These are phyloP conservation scores for Potentilla sterilis DNA, from an alignment of 306 rosid genomes.

Conservation along the genomic window DNA sequence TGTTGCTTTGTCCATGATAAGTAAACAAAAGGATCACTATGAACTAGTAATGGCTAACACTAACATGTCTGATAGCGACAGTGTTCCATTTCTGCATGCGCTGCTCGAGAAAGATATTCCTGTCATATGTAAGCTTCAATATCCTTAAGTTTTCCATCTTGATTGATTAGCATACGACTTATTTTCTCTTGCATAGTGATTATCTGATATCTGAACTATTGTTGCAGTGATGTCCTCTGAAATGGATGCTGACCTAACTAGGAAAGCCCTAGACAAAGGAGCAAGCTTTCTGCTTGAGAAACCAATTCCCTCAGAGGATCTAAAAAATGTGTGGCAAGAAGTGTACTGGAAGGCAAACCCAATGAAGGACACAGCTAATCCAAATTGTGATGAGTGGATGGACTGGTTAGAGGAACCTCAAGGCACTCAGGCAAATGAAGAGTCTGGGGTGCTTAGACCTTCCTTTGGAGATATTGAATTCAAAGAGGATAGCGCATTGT, in stretches of 20 bases:
- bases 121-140: conserved; percentile 41
- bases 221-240: conserved; percentile 35
- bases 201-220: conserved; percentile 7
- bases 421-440: conserved; percentile 1
- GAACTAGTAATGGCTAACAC: conserved; percentile 44
- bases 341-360: conserved; percentile 19
- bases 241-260: conserved; percentile 7
- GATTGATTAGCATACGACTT: not conserved
- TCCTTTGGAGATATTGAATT: not conserved
- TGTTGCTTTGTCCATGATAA: conserved; percentile 45
- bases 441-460: not conserved
- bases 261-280: conserved; percentile 31
- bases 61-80: conserved; percentile 36
- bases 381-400: not conserved
- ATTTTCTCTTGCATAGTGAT: not conserved
- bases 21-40: conserved; percentile 23
- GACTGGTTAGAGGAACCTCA: not conserved
- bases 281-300: conserved; percentile 41
- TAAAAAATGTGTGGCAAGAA: conserved; percentile 45
- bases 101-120: conserved; percentile 28
- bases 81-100: conserved; percentile 18
- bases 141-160: not conserved
- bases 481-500: not conserved
- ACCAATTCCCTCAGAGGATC: conserved; percentile 40
- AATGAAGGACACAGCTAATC: not conserved